Evolutionary conservation across 768 basidiomycete species (phyloP).

Genomic region (Suillus spraguei): DNA sequence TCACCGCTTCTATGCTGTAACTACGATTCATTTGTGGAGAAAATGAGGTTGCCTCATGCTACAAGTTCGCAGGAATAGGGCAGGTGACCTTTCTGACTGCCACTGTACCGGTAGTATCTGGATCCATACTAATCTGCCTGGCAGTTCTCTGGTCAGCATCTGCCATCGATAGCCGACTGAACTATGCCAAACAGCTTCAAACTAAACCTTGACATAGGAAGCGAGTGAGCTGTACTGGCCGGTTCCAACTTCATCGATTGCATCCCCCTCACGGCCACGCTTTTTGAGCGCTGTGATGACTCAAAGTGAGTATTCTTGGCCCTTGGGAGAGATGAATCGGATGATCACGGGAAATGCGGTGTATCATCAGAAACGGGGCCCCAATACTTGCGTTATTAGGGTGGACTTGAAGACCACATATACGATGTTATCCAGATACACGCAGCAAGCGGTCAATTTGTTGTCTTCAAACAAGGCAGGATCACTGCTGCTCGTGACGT

Average conservation of each 20-base stretch:
- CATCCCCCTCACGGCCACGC: neutral
- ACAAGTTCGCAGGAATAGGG: slow-evolving; percentile 14
- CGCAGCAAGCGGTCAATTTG: neutral
- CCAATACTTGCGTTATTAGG: neutral
- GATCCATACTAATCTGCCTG: neutral
- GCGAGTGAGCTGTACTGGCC: neutral
- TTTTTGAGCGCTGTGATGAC: slow-evolving; percentile 4
- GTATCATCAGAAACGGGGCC: neutral
- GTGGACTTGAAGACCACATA: neutral
- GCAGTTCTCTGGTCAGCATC: neutral
- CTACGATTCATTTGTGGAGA: slow-evolving; percentile 18
- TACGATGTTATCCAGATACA: neutral
- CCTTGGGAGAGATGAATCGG: slow-evolving; percentile 4
- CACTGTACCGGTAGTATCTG: neutral
- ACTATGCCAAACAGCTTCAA: neutral
- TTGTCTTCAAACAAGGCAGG: neutral
- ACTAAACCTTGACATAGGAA: slow-evolving; percentile 1
- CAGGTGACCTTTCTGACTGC: neutral
- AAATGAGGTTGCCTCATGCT: slow-evolving; percentile 34
- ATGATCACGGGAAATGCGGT: slow-evolving; percentile 4
- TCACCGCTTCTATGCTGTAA: slow-evolving; percentile 13
- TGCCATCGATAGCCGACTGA: neutral
- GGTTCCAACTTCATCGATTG: neutral
- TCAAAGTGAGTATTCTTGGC: slow-evolving; percentile 6
- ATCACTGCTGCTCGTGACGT: neutral